Conservation (phyloP, 305 asterid genomes). For the Ilex paraguariensis region DNA sequence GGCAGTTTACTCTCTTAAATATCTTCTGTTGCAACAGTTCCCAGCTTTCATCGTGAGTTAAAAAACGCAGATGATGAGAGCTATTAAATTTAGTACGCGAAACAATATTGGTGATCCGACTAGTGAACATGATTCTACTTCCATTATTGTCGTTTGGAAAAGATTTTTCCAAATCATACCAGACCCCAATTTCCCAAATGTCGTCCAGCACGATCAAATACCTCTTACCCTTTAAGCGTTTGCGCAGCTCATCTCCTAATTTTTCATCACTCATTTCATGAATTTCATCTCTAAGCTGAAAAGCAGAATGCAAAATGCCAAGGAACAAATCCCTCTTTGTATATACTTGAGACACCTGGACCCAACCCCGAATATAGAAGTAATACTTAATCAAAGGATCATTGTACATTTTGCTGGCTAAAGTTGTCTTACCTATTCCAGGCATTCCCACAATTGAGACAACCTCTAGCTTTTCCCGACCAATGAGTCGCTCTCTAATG, state of each 20-base stretch:
- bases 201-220: constrained; percentile 28
- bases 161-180: constrained; percentile 9
- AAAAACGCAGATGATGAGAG: constrained; percentile 11
- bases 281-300: background rate
- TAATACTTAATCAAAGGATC: background rate
- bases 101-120: constrained; percentile 14
- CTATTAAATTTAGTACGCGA: background rate
- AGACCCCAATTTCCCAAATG: constrained; percentile 18
- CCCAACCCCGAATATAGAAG: background rate
- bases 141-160: constrained; percentile 21
- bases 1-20: constrained; percentile 9
- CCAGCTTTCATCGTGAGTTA: constrained; percentile 19
- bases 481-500: background rate
- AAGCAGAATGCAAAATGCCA: constrained; percentile 11
- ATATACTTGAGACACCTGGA: constrained; percentile 11
- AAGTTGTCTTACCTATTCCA: background rate
- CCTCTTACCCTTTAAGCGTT: constrained; percentile 5
- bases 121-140: constrained; percentile 23
- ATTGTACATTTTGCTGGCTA: background rate
- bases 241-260: constrained; percentile 6
- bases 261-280: constrained; percentile 1
- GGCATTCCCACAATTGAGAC: background rate
- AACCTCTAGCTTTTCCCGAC: background rate
- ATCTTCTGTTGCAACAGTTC: constrained; percentile 15
- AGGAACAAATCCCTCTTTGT: constrained; percentile 11